Percentiles rank a stretch among this genome's conserved stretches.
phyloP scores from a whole-genome alignment of 192 early-diverging fungal genomes.

The Podila epicladia region DNA sequence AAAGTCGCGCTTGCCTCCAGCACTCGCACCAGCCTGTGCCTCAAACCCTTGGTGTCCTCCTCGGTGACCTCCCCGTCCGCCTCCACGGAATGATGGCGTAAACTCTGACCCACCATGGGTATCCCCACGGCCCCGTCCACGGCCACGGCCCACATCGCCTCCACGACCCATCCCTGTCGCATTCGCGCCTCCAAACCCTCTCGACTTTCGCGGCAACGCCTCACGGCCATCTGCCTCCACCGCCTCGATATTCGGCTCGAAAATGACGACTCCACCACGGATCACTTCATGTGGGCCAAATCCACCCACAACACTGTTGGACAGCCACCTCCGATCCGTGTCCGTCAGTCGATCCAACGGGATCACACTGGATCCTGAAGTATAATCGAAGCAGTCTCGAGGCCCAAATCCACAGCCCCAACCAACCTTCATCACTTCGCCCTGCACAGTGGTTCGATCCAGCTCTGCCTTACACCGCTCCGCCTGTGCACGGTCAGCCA shows the following conservation, averaged over 20 bases:
- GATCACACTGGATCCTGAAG: slow-evolving; percentile 46
- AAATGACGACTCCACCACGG: slow-evolving; percentile 49
- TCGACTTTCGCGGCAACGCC: slow-evolving; percentile 24
- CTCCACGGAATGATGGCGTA: slow-evolving; percentile 1
- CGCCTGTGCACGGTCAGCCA: slow-evolving; percentile 46
- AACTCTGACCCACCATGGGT: background rate
- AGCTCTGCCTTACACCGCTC: slow-evolving; percentile 39
- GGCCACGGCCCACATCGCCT: slow-evolving; percentile 15
- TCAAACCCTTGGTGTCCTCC: slow-evolving; percentile 6
- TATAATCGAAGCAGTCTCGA: slow-evolving; percentile 55
- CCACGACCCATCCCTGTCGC: slow-evolving; percentile 1
- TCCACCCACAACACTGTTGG: slow-evolving; percentile 46
- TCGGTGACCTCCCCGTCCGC: background rate
- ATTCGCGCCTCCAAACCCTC: slow-evolving; percentile 2
- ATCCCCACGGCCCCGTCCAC: slow-evolving; percentile 19
- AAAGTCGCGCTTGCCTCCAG: background rate
- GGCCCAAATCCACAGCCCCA: slow-evolving; percentile 59
- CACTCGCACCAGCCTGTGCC: background rate
- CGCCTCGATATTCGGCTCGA: slow-evolving; percentile 53
- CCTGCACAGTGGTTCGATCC: slow-evolving; percentile 24
- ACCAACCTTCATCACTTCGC: slow-evolving; percentile 51
- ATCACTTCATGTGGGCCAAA: slow-evolving; percentile 42
- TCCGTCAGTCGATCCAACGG: slow-evolving; percentile 52
- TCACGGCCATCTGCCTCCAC: slow-evolving; percentile 34
- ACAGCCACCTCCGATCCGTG: slow-evolving; percentile 52